Evolutionary conservation across 768 basidiomycete species (phyloP).

Genomic region (Lactarius vividus): DNA sequence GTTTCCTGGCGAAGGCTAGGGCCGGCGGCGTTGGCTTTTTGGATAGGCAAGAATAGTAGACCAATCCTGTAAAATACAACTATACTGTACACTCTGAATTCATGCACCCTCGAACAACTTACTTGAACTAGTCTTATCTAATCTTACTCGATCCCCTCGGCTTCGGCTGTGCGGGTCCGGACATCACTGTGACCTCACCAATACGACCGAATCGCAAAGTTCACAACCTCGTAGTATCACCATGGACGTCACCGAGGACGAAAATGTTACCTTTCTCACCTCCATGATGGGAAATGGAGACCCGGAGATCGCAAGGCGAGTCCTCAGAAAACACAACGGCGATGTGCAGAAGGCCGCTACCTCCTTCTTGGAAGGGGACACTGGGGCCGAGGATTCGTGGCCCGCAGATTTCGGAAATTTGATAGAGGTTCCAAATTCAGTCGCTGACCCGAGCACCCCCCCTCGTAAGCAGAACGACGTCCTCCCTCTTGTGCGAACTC

Average conservation of each 20-base stretch:
- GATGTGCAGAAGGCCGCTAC: slow-evolving; percentile 42
- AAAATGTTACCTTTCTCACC: slow-evolving; percentile 36
- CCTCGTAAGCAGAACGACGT: slow-evolving; percentile 28
- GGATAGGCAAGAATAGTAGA: slow-evolving; percentile 39
- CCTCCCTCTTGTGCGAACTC: background rate
- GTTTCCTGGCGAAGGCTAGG: slow-evolving; percentile 55
- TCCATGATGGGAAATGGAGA: slow-evolving; percentile 44
- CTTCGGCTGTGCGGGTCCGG: background rate
- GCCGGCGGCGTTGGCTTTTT: slow-evolving; percentile 61
- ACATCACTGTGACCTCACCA: background rate
- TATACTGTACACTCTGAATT: background rate
- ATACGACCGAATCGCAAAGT: background rate
- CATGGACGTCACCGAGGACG: slow-evolving; percentile 32
- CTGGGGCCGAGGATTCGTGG: slow-evolving; percentile 23
- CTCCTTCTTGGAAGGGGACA: slow-evolving; percentile 35
- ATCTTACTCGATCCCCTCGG: background rate
- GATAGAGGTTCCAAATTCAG: slow-evolving; percentile 16
- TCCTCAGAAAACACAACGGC: slow-evolving; percentile 59
- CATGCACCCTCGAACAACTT: background rate
- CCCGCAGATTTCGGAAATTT: slow-evolving; percentile 15
- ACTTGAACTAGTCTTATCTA: slow-evolving; percentile 21
- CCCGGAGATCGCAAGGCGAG: slow-evolving; percentile 47
- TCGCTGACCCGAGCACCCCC: slow-evolving; percentile 31
- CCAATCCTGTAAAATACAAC: background rate
- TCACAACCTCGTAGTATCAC: background rate